Conservation (phyloP, 73 alveolate genomes). For the Blepharisma japonicum region DNA sequence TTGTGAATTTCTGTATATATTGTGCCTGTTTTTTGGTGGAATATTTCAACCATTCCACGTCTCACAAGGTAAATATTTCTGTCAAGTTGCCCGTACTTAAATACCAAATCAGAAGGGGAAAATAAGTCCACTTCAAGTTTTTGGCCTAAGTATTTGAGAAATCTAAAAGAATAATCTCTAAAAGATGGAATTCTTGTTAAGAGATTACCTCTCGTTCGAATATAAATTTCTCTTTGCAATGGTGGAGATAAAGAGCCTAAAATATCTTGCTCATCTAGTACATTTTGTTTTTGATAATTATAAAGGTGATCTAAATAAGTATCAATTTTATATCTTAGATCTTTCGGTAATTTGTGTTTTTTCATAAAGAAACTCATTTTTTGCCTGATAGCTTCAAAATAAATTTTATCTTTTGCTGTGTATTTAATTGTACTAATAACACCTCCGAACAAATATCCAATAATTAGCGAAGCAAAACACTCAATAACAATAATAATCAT, state of each 20-base stretch:
- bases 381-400: constrained; percentile 62
- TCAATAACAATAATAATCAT: constrained; percentile 52
- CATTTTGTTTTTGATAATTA: constrained; percentile 59
- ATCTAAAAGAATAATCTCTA: constrained; percentile 36
- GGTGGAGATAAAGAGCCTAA: constrained; percentile 58
- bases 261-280: constrained; percentile 71
- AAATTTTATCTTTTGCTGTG: constrained; percentile 52
- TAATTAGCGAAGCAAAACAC: constrained; percentile 74
- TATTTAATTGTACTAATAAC: constrained; percentile 60
- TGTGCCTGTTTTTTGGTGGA: constrained; percentile 16
- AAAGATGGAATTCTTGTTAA: constrained; percentile 58
- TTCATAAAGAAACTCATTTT: constrained; percentile 61
- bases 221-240: constrained; percentile 52
- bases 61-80: constrained; percentile 1
- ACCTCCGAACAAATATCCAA: constrained; percentile 75
- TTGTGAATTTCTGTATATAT: not conserved
- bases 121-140: constrained; percentile 10
- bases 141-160: constrained; percentile 39
- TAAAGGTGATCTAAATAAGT: constrained; percentile 68
- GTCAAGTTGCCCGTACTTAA: constrained; percentile 19
- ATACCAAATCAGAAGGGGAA: constrained; percentile 11
- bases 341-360: constrained; percentile 61
- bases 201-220: constrained; percentile 58
- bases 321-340: constrained; percentile 57
- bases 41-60: constrained; percentile 2